phyloP scores from a whole-genome alignment of 345 rosid species.

The Gossypium raimondii region DNA sequence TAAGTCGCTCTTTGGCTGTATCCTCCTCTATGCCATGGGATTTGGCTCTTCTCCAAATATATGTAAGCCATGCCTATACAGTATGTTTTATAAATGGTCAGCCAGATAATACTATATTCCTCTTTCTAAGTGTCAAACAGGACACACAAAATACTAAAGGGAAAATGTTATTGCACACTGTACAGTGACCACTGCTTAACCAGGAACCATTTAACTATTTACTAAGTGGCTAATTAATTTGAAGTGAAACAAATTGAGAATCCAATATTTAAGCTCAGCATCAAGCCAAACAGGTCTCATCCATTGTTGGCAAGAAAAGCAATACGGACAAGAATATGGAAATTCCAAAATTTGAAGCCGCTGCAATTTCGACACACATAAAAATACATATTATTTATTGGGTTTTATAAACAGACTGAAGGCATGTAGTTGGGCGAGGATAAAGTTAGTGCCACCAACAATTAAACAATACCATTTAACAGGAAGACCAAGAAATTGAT shows the following conservation, averaged over 20 bases:
- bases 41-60: conserved; percentile 95
- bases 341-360: not conserved
- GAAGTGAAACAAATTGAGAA: not conserved
- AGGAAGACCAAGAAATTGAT: conserved; percentile 3
- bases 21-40: conserved; percentile 72
- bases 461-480: not conserved
- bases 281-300: not conserved
- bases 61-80: conserved; percentile 93
- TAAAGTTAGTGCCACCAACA: not conserved
- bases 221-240: not conserved
- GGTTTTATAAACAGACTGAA: not conserved
- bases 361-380: not conserved
- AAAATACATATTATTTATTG: not conserved
- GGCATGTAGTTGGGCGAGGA: not conserved
- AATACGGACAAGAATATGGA: not conserved
- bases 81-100: not conserved
- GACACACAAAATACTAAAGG: not conserved
- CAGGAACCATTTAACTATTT: conserved; percentile 4
- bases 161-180: not conserved
- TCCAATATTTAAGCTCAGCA: not conserved
- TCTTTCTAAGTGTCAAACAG: not conserved
- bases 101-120: not conserved
- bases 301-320: not conserved
- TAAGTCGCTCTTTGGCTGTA: conserved; percentile 71
- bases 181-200: not conserved